phyloP scores from a whole-genome alignment of 2,329 filamentous ascomycete genomes.

The Scolecobasidium constrictum region DNA sequence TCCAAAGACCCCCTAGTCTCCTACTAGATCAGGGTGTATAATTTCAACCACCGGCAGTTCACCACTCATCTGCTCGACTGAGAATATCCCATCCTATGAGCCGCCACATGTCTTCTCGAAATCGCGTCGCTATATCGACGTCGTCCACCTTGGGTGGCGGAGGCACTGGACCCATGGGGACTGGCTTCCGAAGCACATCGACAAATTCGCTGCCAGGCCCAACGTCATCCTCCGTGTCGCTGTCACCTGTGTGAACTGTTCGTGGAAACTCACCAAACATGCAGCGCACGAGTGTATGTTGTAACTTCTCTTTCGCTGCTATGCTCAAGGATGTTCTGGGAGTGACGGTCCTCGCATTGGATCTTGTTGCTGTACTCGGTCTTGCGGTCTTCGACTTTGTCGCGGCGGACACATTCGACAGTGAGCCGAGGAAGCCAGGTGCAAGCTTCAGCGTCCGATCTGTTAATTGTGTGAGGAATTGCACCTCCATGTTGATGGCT shows the following conservation, averaged over 20 bases:
- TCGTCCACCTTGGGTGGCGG: constrained; percentile 26
- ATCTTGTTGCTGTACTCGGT: background rate
- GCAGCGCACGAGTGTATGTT: constrained; percentile 4
- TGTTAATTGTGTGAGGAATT: background rate
- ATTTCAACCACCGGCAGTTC: too few species aligned
- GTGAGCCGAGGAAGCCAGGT: constrained; percentile 2
- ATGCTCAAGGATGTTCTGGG: background rate
- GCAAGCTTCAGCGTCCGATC: constrained; percentile 2
- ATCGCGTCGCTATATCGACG: constrained; percentile 39
- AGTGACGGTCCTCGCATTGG: background rate
- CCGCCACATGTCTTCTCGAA: constrained; percentile 44
- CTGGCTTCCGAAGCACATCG: constrained; percentile 31
- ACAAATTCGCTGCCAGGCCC: constrained; percentile 25
- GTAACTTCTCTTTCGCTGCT: constrained; percentile 5
- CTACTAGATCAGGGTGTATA: too few species aligned
- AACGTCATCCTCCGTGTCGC: background rate
- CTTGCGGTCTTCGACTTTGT: background rate
- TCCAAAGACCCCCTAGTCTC: too few species aligned
- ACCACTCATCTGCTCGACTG: constrained; percentile 10
- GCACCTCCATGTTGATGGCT: constrained; percentile 2
- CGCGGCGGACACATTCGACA: background rate
- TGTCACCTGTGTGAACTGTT: background rate
- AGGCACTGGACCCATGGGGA: constrained; percentile 15
- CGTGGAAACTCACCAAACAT: constrained; percentile 5
- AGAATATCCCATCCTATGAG: constrained; percentile 47